Evolutionary conservation across 768 basidiomycete species (phyloP).

Genomic region (Termitomyces sp.): DNA sequence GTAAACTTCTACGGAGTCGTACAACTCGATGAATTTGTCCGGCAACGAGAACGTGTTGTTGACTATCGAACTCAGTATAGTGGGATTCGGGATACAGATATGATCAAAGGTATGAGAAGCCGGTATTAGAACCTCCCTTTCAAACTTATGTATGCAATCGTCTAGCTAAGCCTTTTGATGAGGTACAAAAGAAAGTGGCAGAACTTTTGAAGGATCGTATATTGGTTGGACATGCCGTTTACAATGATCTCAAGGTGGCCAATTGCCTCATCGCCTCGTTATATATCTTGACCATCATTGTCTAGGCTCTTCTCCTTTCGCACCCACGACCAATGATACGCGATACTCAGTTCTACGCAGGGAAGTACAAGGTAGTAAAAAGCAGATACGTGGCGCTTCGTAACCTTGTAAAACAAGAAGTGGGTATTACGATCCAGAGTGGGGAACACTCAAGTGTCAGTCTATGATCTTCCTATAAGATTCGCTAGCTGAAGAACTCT

Average conservation of each 20-base stretch:
- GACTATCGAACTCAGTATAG: slow-evolving; percentile 92
- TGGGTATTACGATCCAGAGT: slow-evolving; percentile 76
- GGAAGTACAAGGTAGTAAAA: slow-evolving; percentile 56
- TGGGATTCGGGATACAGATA: slow-evolving; percentile 74
- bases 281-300: slow-evolving; percentile 4
- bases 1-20: slow-evolving; percentile 87
- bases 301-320: slow-evolving; percentile 63
- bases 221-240: slow-evolving; percentile 86
- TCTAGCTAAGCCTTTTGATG: slow-evolving; percentile 71
- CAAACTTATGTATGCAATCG: neutral
- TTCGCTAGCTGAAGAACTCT: neutral
- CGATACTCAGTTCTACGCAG: slow-evolving; percentile 66
- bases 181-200: slow-evolving; percentile 77
- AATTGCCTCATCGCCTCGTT: neutral
- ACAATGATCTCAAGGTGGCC: slow-evolving; percentile 83
- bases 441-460: slow-evolving; percentile 91
- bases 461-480: slow-evolving; percentile 6
- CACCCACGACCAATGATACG: slow-evolving; percentile 62
- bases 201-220: slow-evolving; percentile 74
- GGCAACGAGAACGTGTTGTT: slow-evolving; percentile 81
- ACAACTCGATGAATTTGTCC: slow-evolving; percentile 81
- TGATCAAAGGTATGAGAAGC: slow-evolving; percentile 53
- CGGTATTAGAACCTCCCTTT: neutral
- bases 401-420: slow-evolving; percentile 73
- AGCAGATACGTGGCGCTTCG: slow-evolving; percentile 73